Conservation (phyloP, 2,329 filamentous ascomycete genomes). For the Colletotrichum sansevieriae region DNA sequence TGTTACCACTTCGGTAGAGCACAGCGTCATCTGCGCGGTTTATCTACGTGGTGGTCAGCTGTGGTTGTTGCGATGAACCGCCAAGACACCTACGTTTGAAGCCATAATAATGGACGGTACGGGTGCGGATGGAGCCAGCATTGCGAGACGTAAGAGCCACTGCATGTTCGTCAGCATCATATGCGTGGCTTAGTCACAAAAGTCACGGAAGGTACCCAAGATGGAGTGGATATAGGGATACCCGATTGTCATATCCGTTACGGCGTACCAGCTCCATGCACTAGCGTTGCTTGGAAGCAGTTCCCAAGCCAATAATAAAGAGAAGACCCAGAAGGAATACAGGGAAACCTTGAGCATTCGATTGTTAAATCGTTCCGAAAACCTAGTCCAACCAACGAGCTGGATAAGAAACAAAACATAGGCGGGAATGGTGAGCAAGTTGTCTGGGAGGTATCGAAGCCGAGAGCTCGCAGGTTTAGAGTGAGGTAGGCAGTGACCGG, state of each 20-base stretch:
- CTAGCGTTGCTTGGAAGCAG: constrained; percentile 50
- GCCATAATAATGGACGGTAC: constrained; percentile 66
- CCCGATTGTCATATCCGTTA: constrained; percentile 59
- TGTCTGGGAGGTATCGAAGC: constrained; percentile 65
- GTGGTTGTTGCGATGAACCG: neutral
- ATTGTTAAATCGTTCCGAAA: constrained; percentile 59
- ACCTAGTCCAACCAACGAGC: constrained; percentile 57
- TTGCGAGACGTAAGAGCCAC: constrained; percentile 73
- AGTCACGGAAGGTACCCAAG: constrained; percentile 44
- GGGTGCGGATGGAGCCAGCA: constrained; percentile 71
- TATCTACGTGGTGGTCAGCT: constrained; percentile 41
- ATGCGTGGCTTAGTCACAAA: neutral
- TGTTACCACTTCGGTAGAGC: constrained; percentile 58
- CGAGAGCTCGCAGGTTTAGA: constrained; percentile 62
- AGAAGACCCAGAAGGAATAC: constrained; percentile 64
- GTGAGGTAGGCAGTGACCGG: constrained; percentile 59
- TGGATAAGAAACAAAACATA: constrained; percentile 50
- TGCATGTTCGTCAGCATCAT: constrained; percentile 52
- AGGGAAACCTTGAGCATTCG: constrained; percentile 46
- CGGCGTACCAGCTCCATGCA: constrained; percentile 61
- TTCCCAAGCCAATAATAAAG: constrained; percentile 61
- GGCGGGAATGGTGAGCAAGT: constrained; percentile 63
- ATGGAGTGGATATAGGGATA: constrained; percentile 60
- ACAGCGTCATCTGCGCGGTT: constrained; percentile 59
- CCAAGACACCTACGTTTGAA: constrained; percentile 50